Base-by-base conservation (phyloP, 768 basidiomycete genomes). In the Amanita molliuscula region DNA sequence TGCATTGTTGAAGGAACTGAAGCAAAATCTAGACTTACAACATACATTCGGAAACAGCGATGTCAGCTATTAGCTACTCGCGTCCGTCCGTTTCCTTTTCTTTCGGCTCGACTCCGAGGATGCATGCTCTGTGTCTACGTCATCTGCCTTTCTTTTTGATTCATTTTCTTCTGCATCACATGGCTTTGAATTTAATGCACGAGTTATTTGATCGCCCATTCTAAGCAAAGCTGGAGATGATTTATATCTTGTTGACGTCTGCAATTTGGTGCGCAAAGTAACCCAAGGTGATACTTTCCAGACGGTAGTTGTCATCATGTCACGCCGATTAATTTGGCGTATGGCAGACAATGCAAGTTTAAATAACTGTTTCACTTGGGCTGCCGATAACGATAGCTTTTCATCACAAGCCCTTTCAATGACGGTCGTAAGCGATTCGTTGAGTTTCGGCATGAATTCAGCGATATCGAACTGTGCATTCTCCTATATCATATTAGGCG, bases 351-450 rank as follows among this genome's bases (percentile, higher is more conserved):
- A 66, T 0, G 71, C 82, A 46, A 87, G 65, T 64, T 88, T 93
- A 50, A 91, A 62, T 16, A 91, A 61, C n/a, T 87, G 84, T 65
- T 90, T 95, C 58, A 85, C 59, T 54, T 90, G 86, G 1, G 77
- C 62, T 1, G 82, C 71, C 13, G 77, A 81, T 37, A 83, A 62
- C 8, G 67, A 58, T 35, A 60, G 55, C 21, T 70, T 65, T 23
- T 76, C 72, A 4, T 72, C 67, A 54, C 79, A 77, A 5, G 81
- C 75, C 11, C 65, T 62, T 1, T 68, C 65, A 26, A 80, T 62
- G 41, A 76, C 60, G 16, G 70, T 69, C 28, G 79, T 67, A 44
- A 90, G 60, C 3, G 65, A 65, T 44, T 71, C 57, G 35, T 75
- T 76, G 38, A 89, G 59, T 23, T 61, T 55, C 8, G 65, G 64